These are phyloP conservation scores for Eruca vesicaria DNA, from an alignment of 441 rosid genomes.

Conservation along the genomic window DNA sequence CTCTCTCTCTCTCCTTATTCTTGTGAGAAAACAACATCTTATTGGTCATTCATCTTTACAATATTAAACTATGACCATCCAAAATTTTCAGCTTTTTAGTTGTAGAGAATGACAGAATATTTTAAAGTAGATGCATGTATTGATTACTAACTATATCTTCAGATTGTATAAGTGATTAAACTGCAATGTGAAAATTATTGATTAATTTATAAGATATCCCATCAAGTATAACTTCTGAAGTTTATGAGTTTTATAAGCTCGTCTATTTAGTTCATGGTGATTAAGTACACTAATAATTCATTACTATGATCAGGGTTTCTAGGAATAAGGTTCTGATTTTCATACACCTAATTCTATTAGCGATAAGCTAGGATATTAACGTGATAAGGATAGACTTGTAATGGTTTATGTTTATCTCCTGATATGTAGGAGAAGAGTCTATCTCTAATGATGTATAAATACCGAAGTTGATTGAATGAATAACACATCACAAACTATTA, in stretches of 20 bases:
- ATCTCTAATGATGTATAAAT: too few species aligned
- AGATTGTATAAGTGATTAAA: neutral
- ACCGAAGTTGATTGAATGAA: too few species aligned
- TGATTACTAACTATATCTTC: neutral
- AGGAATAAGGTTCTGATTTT: neutral
- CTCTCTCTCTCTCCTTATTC: neutral
- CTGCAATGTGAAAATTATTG: neutral
- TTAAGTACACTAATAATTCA: neutral
- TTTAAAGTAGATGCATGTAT: neutral
- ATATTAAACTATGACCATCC: neutral
- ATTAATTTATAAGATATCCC: neutral
- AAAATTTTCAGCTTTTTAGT: neutral
- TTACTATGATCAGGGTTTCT: neutral
- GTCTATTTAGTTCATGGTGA: neutral
- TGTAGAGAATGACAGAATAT: neutral
- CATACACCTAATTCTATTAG: neutral
- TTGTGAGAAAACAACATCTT: slow-evolving; percentile 5
- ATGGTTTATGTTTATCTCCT: too few species aligned
- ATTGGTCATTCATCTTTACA: neutral
- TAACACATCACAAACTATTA: too few species aligned
- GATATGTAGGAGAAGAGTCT: too few species aligned
- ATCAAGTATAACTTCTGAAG: neutral
- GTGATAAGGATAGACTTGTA: too few species aligned
- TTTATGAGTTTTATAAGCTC: neutral
- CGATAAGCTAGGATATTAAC: too few species aligned